Evolutionary conservation across 73 alveolate genomes (phyloP).

Genomic region (Paramecium tetraurelia): DNA sequence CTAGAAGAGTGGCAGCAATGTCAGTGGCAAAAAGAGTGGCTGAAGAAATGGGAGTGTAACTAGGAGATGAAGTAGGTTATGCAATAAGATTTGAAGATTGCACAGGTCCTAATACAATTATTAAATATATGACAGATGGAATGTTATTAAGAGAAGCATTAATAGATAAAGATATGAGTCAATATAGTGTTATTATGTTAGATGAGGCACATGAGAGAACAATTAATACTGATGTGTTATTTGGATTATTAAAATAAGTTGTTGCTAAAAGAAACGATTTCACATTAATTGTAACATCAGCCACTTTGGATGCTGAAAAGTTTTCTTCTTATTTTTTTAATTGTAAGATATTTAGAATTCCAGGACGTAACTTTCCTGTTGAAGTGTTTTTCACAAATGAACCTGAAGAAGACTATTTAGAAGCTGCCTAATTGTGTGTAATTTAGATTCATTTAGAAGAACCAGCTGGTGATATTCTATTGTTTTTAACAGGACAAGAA

Average conservation of each 20-base stretch:
- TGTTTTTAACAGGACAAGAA: constrained; percentile 99
- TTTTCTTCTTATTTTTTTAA: constrained; percentile 96
- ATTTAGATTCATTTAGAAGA: constrained; percentile 91
- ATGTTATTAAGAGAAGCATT: constrained; percentile 99
- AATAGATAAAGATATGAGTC: constrained; percentile 83
- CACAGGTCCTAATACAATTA: constrained; percentile 94
- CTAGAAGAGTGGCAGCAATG: constrained; percentile 99
- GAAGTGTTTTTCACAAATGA: constrained; percentile 95
- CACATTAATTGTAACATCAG: constrained; percentile 98
- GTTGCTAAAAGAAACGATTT: constrained; percentile 86
- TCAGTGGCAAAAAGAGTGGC: constrained; percentile 98
- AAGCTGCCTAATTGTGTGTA: constrained; percentile 96
- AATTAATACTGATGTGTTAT: constrained; percentile 98
- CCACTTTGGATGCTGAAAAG: constrained; percentile 93
- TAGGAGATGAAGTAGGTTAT: constrained; percentile 99
- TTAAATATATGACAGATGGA: constrained; percentile 99
- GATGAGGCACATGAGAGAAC: constrained; percentile 99
- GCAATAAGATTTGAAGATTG: constrained; percentile 99
- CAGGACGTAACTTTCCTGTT: constrained; percentile 98
- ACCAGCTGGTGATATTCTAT: constrained; percentile 94
- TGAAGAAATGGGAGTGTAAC: constrained; percentile 92
- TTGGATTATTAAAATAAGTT: constrained; percentile 93
- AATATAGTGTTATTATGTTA: constrained; percentile 96
- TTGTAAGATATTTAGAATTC: constrained; percentile 99
- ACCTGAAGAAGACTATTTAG: constrained; percentile 98